Base-by-base conservation (phyloP, 192 early-diverging fungal species). In the Podila minutissima region DNA sequence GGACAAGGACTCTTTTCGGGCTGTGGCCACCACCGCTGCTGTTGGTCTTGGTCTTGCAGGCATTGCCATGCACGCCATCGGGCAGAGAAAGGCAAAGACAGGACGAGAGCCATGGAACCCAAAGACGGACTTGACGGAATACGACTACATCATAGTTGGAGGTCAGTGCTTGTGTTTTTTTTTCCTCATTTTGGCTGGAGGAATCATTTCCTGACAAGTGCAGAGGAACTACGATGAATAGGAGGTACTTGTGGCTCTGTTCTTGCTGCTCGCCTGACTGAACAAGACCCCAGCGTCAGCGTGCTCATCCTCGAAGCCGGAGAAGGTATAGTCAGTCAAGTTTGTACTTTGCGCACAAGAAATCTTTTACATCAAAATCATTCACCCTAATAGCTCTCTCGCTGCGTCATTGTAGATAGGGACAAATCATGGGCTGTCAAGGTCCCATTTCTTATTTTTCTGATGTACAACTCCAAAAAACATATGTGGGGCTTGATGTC, bases 281-380 rank as follows among this genome's bases (percentile, higher is more conserved):
- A 46, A 46, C 41, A 74, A 60, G 72, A 74, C 12, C 64, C 64
- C 6, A 51, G 29, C 48, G 49, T 74, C 32, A 74, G 59, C 13
- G 64, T 74, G n/a, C 72, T 74, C n/a, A 24, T 74, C 57, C 41
- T 74, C 33, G 72, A 74, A 15, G 72, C 72, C 0, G 72, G 72
- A 11, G 63, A 66, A 38, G 64, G 53, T 55, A 53, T 24, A 55
- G 11, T 19, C n/a, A 24, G 35, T 6, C 33, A 35, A 7, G 35
- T 37, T 37, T 37, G 10, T 37, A 6, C 35, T 37, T 53, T 53
- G 19, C n/a, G 17, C 50, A 3, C n/a, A n/a, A n/a, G 17, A 53
- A 7, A 0, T n/a, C n/a, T 53, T 51, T 53, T 1, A 53, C 5
- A 20, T 7, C 50, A 53, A 37, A 35, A 10, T 53, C 50, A n/a